Evolutionary conservation across 208 protist genomes (phyloP), one percentile per base, ranked within the genome.

Genomic region (Leishmania arabica): DNA sequence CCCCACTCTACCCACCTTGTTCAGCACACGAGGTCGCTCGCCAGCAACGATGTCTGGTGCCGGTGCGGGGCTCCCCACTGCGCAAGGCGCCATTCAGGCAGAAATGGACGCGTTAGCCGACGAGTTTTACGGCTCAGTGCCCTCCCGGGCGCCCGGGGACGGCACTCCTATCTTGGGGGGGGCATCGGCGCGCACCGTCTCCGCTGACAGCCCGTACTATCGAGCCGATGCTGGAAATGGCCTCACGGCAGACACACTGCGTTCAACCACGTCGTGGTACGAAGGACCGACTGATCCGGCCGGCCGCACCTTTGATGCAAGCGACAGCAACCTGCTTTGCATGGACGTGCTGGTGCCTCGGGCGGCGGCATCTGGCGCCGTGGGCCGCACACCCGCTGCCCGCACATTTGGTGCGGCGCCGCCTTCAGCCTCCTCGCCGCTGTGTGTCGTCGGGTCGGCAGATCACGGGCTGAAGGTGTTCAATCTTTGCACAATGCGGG

Each of bases 401-500:
- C 74, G 56, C 21, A 31, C 42, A 58, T 66, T 66, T 15, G 19
- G 82, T 4, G 42, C 37, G 58, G 60, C 51, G 17, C 45, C 27
- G 5, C 13, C 24, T 1, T 62, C 49, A 3, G 40, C 58, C 27
- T 51, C 60, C 1, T 84, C 65, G 6, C 65, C 81, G 40, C 83
- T 93, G 1, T 91, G 87, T 51, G 95, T 97, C 17, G 90, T 96
- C 3, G 95, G 95, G 62, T 95, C 90, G 13, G 93, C 93, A 0
- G 95, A 98, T 70, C 95, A 98, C 79, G 95, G 93, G 3, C 84
- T 98, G 31, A 92, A 90, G 73, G 93, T 97, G 56, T 98, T 96
- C 71, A 89, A 97, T 70, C 84, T 97, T 24, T 65, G 40, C 62
- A 89, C 84, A 0, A 83, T 88, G 79, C 84, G 84, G 15, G 87